Percentiles rank a stretch among this genome's conserved stretches.
Evolutionary conservation across 106 monocot genomes (phyloP).

Genomic region (Dendrobium nobile): DNA sequence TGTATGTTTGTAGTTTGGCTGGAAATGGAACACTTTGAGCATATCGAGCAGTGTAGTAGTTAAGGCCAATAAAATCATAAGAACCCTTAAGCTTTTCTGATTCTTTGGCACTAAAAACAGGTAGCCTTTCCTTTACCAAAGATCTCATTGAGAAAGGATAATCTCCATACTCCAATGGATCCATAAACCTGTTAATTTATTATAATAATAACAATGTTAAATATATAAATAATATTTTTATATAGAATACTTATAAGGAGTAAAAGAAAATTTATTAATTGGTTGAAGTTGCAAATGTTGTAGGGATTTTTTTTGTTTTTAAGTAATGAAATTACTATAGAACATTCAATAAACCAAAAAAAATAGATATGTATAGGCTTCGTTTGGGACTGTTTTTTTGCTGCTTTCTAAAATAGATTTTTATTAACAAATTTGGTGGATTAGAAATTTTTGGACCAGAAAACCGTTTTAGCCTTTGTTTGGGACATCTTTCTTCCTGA

Average conservation of each 20-base stretch:
- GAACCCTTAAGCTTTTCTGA: constrained; percentile 5
- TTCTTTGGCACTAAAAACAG: neutral
- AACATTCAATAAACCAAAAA: no score
- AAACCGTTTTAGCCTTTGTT: no score
- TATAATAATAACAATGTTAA: neutral
- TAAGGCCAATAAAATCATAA: constrained; percentile 13
- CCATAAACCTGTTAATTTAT: constrained; percentile 9
- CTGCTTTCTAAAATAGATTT: no score
- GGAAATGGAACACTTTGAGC: neutral
- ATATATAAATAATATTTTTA: neutral
- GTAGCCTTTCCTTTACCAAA: constrained; percentile 7
- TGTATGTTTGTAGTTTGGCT: neutral
- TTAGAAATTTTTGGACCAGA: no score
- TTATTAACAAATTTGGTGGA: no score
- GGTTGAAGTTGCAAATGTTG: no score
- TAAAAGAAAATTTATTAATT: no score
- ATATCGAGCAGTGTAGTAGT: constrained; percentile 10
- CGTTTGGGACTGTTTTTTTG: no score
- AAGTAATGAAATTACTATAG: no score
- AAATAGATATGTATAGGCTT: no score
- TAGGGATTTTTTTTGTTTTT: no score
- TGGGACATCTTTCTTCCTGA: no score
- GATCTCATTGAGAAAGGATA: constrained; percentile 15
- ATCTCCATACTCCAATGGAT: constrained; percentile 8
- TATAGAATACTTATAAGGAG: neutral